Conservation (phyloP, 2,329 filamentous ascomycete species). For the Penicillium sp. region DNA sequence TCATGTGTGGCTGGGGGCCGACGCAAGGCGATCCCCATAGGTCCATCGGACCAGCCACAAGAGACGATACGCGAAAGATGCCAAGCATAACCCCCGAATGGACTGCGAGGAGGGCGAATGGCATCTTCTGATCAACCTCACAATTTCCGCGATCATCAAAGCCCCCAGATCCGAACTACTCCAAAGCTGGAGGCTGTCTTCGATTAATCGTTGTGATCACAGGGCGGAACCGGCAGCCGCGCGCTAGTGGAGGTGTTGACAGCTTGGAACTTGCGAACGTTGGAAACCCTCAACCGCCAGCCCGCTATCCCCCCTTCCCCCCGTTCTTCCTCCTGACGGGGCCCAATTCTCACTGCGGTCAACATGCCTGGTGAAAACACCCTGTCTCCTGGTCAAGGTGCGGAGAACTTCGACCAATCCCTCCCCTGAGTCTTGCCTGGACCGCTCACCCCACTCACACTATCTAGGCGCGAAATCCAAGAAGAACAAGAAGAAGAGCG, state of each 20-base stretch:
- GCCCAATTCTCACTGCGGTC: constrained; percentile 9
- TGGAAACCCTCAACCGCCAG: background rate
- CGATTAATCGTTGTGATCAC: constrained; percentile 40
- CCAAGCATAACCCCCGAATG: constrained; percentile 6
- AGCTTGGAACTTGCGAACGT: constrained; percentile 27
- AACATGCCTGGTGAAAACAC: constrained; percentile 31
- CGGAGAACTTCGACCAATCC: constrained; percentile 6
- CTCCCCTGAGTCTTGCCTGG: constrained; percentile 9
- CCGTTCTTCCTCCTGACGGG: constrained; percentile 5
- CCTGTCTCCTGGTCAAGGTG: constrained; percentile 31
- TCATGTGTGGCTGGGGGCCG: background rate
- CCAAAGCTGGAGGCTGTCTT: constrained; percentile 13
- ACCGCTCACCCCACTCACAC: constrained; percentile 20
- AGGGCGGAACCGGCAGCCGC: constrained; percentile 25
- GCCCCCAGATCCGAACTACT: background rate
- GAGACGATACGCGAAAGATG: background rate
- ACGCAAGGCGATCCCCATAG: background rate
- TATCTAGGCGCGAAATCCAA: constrained; percentile 55
- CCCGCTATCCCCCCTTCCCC: constrained; percentile 18
- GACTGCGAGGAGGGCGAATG: background rate
- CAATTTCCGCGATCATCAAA: background rate
- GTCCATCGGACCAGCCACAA: background rate
- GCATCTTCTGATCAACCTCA: background rate
- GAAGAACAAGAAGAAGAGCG: constrained; percentile 61
- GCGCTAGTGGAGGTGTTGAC: constrained; percentile 43